A percentile compares a stretch with the other conserved stretches of the same genome.
Evolutionary conservation across 352 stramenopile genomes (phyloP).

Genomic region (Phytophthora nicotianae): DNA sequence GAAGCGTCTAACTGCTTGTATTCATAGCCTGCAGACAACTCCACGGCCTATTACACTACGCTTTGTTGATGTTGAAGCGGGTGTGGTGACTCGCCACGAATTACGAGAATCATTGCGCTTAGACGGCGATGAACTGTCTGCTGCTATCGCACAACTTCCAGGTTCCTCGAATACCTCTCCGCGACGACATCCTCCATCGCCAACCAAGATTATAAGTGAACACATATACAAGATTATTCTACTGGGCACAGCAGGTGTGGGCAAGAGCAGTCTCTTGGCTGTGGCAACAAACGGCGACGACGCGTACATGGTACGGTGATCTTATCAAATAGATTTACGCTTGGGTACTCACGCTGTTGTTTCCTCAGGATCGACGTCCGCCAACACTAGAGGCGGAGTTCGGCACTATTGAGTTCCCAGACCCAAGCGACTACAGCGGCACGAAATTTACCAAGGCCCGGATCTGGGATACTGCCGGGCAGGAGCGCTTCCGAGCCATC

Average conservation of each 20-base stretch:
- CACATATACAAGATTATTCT: slow-evolving; percentile 81
- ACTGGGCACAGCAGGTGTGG: slow-evolving; percentile 75
- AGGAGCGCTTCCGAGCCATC: slow-evolving; percentile 91
- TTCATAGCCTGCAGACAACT: slow-evolving; percentile 52
- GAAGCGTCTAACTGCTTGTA: background rate
- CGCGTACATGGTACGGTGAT: slow-evolving; percentile 45
- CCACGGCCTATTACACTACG: slow-evolving; percentile 63
- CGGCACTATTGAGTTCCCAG: slow-evolving; percentile 64
- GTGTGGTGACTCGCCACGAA: slow-evolving; percentile 77
- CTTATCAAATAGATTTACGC: background rate
- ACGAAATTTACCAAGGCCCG: slow-evolving; percentile 68
- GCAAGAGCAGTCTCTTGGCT: slow-evolving; percentile 78
- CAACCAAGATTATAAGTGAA: slow-evolving; percentile 1
- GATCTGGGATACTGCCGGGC: slow-evolving; percentile 91
- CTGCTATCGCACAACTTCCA: slow-evolving; percentile 25
- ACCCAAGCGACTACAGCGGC: slow-evolving; percentile 53
- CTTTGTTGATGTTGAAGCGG: slow-evolving; percentile 80
- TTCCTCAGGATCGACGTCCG: slow-evolving; percentile 51
- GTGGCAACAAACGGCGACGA: slow-evolving; percentile 64
- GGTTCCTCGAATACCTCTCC: slow-evolving; percentile 18
- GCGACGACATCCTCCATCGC: slow-evolving; percentile 22
- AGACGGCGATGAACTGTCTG: slow-evolving; percentile 38
- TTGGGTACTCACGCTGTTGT: background rate
- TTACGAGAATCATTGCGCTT: slow-evolving; percentile 66
- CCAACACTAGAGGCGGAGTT: slow-evolving; percentile 82